Evolutionary conservation across 2,329 filamentous ascomycete species (phyloP).

Genomic region (Cladorrhinum sp.): DNA sequence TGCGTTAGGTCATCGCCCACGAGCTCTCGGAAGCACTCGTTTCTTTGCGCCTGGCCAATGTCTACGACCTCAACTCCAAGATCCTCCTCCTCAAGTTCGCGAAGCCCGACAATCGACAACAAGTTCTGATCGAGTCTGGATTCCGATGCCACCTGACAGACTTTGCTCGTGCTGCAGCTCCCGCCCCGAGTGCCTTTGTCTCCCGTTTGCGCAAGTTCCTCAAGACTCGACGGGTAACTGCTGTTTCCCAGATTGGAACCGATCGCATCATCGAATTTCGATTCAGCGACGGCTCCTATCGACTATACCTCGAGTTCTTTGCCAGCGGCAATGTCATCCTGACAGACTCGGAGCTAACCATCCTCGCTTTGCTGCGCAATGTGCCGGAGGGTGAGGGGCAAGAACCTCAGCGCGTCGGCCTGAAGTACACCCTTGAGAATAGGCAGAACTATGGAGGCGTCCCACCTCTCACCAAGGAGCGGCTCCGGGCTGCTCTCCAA

Average conservation of each 20-base stretch:
- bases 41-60: slow-evolving; percentile 80
- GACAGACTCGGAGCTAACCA: slow-evolving; percentile 79
- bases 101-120: slow-evolving; percentile 83
- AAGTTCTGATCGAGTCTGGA: slow-evolving; percentile 88
- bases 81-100: slow-evolving; percentile 95
- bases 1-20: slow-evolving; percentile 77
- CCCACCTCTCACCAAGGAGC: slow-evolving; percentile 69
- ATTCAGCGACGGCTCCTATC: slow-evolving; percentile 88
- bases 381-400: slow-evolving; percentile 81
- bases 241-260: slow-evolving; percentile 81
- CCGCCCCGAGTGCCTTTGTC: slow-evolving; percentile 82
- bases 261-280: slow-evolving; percentile 89
- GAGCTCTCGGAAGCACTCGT: slow-evolving; percentile 79
- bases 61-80: slow-evolving; percentile 93
- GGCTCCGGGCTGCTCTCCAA: slow-evolving; percentile 66
- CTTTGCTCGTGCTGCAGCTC: slow-evolving; percentile 82
- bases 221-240: slow-evolving; percentile 79
- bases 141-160: slow-evolving; percentile 94
- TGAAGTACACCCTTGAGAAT: slow-evolving; percentile 75
- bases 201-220: slow-evolving; percentile 80
- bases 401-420: slow-evolving; percentile 73
- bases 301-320: slow-evolving; percentile 92
- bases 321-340: slow-evolving; percentile 93
- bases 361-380: slow-evolving; percentile 74
- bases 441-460: slow-evolving; percentile 80